Evolutionary conservation across 2,329 filamentous ascomycete genomes (phyloP), one percentile per base, ranked within the genome.

Genomic region (Cadophora sp.): DNA sequence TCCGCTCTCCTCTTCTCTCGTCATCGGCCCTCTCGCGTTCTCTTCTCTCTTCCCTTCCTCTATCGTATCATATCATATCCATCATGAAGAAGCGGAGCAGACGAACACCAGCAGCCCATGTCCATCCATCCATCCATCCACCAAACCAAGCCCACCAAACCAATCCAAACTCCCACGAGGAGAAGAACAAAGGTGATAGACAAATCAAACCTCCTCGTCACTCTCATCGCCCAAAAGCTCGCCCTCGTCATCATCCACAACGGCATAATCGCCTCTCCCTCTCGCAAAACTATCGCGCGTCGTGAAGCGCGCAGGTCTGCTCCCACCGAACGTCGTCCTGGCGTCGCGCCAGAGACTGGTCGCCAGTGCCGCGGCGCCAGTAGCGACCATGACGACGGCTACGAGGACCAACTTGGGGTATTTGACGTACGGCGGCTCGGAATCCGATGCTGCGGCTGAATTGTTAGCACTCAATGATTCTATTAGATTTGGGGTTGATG

Each of bases 221-320:
- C 93, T 94, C 67, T 97, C 94, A 73, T 97, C 95, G 0, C 96
- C 96, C 43, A 99, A 81, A 72, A 99, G 82, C 82, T 98, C 95
- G 59, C 95, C 95, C 78, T 98, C 96, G 77, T 98, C 96, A 60
- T 96, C 92, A 74, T 97, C 94, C 61, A 97, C 93, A 74, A 91
- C 86, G 18, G 90, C 88, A 78, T 98, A 98, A 78, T 97, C 93
- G n/a, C 91, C 90, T 65, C 92, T 87, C 0, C 93, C 91, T 65
- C 94, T 87, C 5, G 94, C 91, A 80, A 99, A 99, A 68, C 92
- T 95, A 75, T 92, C 92, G 67, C 96, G 84, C 59, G 92, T 97
- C 18, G 94, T 96, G 78, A 96, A 99, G 65, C 83, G 82, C 68
- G 83, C 81, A 9, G 74, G 75, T 36, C 84, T 55, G 13, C 85